Conservation (phyloP, 768 basidiomycete species). For the Pleurotus salmoneostramineus region DNA sequence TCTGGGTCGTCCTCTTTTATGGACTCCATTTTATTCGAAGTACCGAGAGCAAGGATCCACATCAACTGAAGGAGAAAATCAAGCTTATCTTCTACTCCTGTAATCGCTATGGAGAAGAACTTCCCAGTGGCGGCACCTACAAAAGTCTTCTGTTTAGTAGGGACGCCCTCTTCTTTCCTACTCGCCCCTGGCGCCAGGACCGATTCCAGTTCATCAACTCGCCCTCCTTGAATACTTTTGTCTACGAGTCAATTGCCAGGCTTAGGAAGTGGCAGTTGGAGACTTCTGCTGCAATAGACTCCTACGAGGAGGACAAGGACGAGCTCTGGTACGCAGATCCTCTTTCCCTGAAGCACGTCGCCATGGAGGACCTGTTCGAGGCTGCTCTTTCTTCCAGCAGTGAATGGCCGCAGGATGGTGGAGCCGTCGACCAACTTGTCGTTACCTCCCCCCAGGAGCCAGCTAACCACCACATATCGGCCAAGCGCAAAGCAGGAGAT, state of each 20-base stretch:
- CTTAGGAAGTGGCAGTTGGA: not conserved
- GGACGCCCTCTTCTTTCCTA: not conserved
- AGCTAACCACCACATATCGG: too few relatives aligned
- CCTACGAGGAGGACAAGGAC: not conserved
- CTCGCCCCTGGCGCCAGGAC: not conserved
- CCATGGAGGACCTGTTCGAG: not conserved
- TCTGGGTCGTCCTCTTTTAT: slow-evolving; percentile 14
- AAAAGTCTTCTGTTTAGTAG: not conserved
- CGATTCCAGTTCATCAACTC: not conserved
- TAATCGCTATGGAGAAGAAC: not conserved
- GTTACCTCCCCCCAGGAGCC: too few relatives aligned
- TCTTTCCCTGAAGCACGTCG: not conserved
- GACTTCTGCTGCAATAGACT: not conserved
- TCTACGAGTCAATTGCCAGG: not conserved
- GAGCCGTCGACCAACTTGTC: too few relatives aligned
- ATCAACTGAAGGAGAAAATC: too few relatives aligned
- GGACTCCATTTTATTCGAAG: slow-evolving; percentile 5
- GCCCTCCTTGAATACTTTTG: not conserved
- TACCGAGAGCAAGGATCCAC: too few relatives aligned
- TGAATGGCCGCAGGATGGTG: too few relatives aligned
- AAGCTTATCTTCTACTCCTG: not conserved
- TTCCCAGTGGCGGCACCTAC: not conserved
- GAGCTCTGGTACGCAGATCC: not conserved
- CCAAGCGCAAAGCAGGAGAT: too few relatives aligned
- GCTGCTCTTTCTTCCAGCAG: not conserved